phyloP scores from a whole-genome alignment of 2,329 filamentous ascomycete genomes.

The Diaporthe eres region DNA sequence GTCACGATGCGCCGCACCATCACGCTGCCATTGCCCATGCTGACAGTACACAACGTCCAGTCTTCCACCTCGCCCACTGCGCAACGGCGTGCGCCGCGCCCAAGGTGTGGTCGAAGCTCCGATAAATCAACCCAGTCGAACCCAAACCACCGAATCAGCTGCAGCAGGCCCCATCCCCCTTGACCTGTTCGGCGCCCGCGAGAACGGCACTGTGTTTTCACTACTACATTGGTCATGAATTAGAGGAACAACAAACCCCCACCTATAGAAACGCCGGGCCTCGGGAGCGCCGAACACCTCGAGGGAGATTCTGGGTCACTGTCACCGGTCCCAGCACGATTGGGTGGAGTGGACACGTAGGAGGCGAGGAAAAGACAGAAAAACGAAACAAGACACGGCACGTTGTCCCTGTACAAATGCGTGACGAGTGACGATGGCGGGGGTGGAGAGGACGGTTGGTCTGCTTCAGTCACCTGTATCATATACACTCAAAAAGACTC shows the following conservation, averaged over 20 bases:
- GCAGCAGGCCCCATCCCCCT: neutral
- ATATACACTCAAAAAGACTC: constrained; percentile 37
- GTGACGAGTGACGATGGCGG: constrained; percentile 23
- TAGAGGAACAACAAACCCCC: constrained; percentile 27
- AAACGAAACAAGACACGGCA: constrained; percentile 10
- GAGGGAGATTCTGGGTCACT: neutral
- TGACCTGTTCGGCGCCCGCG: neutral
- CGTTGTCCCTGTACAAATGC: constrained; percentile 27
- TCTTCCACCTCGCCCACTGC: constrained; percentile 99
- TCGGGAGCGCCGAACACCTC: neutral
- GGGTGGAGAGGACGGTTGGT: constrained; percentile 20
- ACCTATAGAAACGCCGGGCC: constrained; percentile 32
- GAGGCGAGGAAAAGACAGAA: neutral
- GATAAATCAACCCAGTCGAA: constrained; percentile 71
- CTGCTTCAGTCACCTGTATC: constrained; percentile 37
- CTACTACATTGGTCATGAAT: constrained; percentile 31
- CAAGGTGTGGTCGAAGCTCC: constrained; percentile 93
- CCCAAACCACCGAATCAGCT: constrained; percentile 16
- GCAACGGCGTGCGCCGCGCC: constrained; percentile 92
- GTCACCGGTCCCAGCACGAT: neutral
- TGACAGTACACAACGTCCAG: constrained; percentile 60
- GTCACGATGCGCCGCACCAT: neutral
- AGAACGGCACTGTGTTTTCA: constrained; percentile 32
- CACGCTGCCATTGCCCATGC: constrained; percentile 6
- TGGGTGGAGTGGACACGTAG: neutral